Evolutionary conservation across 768 basidiomycete species (phyloP), one percentile per base, ranked within the genome.

Genomic region (Lactifluus hygrophoroides): DNA sequence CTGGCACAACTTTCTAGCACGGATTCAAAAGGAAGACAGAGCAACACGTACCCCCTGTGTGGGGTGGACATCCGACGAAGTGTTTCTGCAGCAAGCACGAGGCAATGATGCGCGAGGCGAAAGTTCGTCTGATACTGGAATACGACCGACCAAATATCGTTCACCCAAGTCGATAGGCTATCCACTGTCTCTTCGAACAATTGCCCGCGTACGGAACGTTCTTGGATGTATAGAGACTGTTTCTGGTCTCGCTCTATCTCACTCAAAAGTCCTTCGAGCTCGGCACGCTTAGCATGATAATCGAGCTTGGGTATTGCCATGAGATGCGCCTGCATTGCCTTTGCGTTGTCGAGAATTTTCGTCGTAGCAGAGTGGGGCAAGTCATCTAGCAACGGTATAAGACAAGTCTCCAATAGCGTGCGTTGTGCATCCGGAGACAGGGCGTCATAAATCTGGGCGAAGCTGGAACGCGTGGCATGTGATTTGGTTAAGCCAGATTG

Each of bases 91-190:
- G 74, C 71, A 57, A 79, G 82, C 25, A 84, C 62, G 2, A 88
- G 75, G 62, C 82, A 84, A 2, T 68, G 63, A 63, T 88, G 86
- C 0, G 81, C 85, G 23, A 72, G 64, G 2, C 61, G 56, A 60
- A 78, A 86, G 62, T 80, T 68, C 32, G 77, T 74, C 17, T 76
- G 71, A 62, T 82, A 77, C 60, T 87, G 84, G 62, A 79, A 86
- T 9, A 79, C 79, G 32, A 77, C 73, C 53, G 67, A 73, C 86
- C 86, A 88, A 35, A 87, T 79, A 61, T 82, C 77, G 66, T 74
- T 80, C 48, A 87, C 65, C 84, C 84, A 87, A n/a, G 66, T 65
- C 0, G 77, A 70, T 23, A 86, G 67, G 62, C 74, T 82, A 47
- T 81, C 76, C 9, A 85, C 70, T 7, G 79, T 75, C 66, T 87